Percentiles rank a stretch among this genome's conserved stretches.
Conservation (phyloP, 495 filamentous ascomycete species). For the Cryomyces minteri region DNA sequence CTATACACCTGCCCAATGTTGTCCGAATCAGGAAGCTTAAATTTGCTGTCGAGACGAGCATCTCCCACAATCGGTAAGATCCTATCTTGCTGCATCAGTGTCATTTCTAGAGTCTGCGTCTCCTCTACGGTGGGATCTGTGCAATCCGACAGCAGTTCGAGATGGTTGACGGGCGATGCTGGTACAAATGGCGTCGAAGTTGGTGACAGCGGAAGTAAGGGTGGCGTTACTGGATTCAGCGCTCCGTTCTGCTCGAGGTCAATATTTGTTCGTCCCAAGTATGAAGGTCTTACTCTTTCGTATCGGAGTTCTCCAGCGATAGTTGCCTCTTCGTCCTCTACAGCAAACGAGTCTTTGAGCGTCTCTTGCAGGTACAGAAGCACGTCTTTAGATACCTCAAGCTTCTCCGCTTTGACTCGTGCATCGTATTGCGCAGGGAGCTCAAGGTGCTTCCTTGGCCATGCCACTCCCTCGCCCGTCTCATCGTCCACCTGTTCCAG, state of each 20-base stretch:
- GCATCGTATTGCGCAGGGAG: slow-evolving; percentile 12
- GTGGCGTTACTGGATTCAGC: slow-evolving; percentile 33
- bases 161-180: slow-evolving; percentile 24
- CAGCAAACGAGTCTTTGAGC: slow-evolving; percentile 22
- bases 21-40: slow-evolving; percentile 5
- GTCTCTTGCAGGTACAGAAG: slow-evolving; percentile 21
- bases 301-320: slow-evolving; percentile 14
- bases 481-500: slow-evolving; percentile 18
- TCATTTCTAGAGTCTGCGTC: slow-evolving; percentile 26
- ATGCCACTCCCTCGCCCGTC: slow-evolving; percentile 30
- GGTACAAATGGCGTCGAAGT: slow-evolving; percentile 26
- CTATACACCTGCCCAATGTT: slow-evolving; percentile 2
- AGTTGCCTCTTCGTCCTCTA: slow-evolving; percentile 12
- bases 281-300: slow-evolving; percentile 13
- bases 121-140: slow-evolving; percentile 28
- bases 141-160: slow-evolving; percentile 35
- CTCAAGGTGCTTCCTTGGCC: slow-evolving; percentile 18
- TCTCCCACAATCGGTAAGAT: slow-evolving; percentile 8
- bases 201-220: slow-evolving; percentile 31
- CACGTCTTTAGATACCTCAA: slow-evolving; percentile 23
- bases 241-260: slow-evolving; percentile 16
- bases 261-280: not conserved
- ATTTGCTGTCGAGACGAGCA: slow-evolving; percentile 11
- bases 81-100: slow-evolving; percentile 19
- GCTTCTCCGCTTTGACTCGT: slow-evolving; percentile 22